These are phyloP conservation scores for Sporothrix schenckii DNA, from an alignment of 2,329 filamentous ascomycete genomes.

Conservation along the genomic window DNA sequence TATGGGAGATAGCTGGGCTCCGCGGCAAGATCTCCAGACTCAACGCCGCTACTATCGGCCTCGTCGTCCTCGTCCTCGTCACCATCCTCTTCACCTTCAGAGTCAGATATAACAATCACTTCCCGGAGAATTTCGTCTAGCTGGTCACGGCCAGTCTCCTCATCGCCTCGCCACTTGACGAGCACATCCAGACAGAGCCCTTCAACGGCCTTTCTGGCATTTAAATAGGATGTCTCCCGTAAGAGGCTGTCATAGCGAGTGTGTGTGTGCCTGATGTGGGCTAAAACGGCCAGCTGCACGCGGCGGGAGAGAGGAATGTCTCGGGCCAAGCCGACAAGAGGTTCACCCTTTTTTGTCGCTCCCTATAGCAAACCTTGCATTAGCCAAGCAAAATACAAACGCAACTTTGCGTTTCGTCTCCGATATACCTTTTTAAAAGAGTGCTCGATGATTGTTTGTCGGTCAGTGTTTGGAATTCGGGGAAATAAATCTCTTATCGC, in stretches of 20 bases:
- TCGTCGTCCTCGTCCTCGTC: conserved; percentile 44
- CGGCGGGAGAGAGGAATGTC: conserved; percentile 62
- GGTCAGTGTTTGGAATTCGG: conserved; percentile 66
- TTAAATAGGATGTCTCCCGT: conserved; percentile 60
- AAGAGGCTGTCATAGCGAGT: conserved; percentile 66
- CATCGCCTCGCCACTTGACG: conserved; percentile 72
- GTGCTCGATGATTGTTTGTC: conserved; percentile 63
- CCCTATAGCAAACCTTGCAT: conserved; percentile 45
- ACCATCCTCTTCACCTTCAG: conserved; percentile 52
- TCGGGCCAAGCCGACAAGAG: conserved; percentile 60
- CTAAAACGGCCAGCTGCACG: conserved; percentile 66
- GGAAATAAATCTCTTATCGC: conserved; percentile 67
- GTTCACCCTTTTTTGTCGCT: conserved; percentile 54
- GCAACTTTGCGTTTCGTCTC: not conserved
- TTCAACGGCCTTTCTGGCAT: conserved; percentile 64
- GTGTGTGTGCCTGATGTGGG: conserved; percentile 68
- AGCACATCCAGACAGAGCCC: conserved; percentile 64
- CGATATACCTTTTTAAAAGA: conserved; percentile 63
- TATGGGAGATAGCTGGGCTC: conserved; percentile 11
- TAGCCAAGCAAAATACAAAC: not conserved
- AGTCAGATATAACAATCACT: conserved; percentile 67
- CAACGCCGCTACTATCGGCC: conserved; percentile 36
- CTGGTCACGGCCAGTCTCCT: conserved; percentile 68
- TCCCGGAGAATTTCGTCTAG: conserved; percentile 68
- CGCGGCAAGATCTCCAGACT: conserved; percentile 29